Conservation (phyloP, 768 basidiomycete species). For the Termitomyces sp. region DNA sequence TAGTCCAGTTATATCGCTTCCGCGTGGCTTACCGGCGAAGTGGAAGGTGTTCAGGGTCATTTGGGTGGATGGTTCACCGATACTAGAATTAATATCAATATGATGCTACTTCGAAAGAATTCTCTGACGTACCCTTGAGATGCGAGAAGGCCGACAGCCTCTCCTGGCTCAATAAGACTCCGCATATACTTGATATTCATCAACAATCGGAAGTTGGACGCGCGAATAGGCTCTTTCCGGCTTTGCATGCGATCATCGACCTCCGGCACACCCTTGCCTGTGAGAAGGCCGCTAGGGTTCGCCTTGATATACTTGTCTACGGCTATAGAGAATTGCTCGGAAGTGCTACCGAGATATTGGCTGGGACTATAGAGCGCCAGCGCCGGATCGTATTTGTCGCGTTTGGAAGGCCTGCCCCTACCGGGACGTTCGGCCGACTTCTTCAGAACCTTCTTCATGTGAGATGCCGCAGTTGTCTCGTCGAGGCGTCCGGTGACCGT, state of each 20-base stretch:
- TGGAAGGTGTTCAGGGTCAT: constrained; percentile 99
- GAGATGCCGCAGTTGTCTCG: constrained; percentile 57
- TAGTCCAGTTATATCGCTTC: background rate
- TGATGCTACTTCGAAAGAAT: background rate
- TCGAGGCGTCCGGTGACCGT: constrained; percentile 57
- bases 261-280: constrained; percentile 30
- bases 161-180: constrained; percentile 93
- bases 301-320: constrained; percentile 75
- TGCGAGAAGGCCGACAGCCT: constrained; percentile 95
- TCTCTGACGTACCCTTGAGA: constrained; percentile 80
- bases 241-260: constrained; percentile 28
- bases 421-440: constrained; percentile 36
- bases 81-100: constrained; percentile 43
- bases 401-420: constrained; percentile 23
- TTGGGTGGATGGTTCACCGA: constrained; percentile 98
- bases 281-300: constrained; percentile 55
- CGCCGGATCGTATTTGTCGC: constrained; percentile 65
- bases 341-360: constrained; percentile 82
- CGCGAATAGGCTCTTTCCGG: constrained; percentile 42
- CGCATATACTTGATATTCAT: constrained; percentile 94
- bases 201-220: constrained; percentile 68
- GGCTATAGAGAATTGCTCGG: constrained; percentile 84
- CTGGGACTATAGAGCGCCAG: constrained; percentile 77
- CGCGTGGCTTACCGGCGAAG: constrained; percentile 70
- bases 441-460: constrained; percentile 93